Evolutionary conservation across 1,139 yeast genomes (phyloP).

Genomic region (Yarrowia galli): DNA sequence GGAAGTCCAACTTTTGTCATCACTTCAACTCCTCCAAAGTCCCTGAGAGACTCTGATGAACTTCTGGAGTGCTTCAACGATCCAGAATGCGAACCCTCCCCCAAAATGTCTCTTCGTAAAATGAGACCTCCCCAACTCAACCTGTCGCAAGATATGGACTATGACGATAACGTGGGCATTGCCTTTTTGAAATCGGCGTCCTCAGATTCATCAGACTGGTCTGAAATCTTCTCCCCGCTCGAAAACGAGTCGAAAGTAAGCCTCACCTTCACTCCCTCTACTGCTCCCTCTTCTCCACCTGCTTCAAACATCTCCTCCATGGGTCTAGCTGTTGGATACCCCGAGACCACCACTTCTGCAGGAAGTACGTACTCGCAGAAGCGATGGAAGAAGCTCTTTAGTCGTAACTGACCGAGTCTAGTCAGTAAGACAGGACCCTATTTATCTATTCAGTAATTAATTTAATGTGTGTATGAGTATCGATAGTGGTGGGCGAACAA

Average conservation of each 20-base stretch:
- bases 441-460: conserved; percentile 25
- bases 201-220: conserved; percentile 19
- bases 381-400: conserved; percentile 7
- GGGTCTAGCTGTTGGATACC: conserved; percentile 3
- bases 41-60: neutral
- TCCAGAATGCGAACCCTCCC: conserved; percentile 19
- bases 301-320: neutral
- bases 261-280: conserved; percentile 4
- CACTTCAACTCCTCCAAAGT: conserved; percentile 19
- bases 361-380: conserved; percentile 4
- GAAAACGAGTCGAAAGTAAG: conserved; percentile 3
- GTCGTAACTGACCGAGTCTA: neutral
- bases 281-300: conserved; percentile 5
- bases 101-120: conserved; percentile 10
- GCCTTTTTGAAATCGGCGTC: conserved; percentile 13
- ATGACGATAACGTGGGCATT: conserved; percentile 23
- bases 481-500: neutral
- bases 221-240: conserved; percentile 17
- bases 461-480: neutral
- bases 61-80: conserved; percentile 20
- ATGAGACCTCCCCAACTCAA: conserved; percentile 30
- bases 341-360: neutral
- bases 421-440: neutral
- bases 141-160: neutral
- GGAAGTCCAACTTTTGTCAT: conserved; percentile 8